Percentiles rank a stretch among this genome's conserved stretches.
phyloP scores from a whole-genome alignment of 2,329 filamentous ascomycete species.

The Berkeleyomyces basicola region DNA sequence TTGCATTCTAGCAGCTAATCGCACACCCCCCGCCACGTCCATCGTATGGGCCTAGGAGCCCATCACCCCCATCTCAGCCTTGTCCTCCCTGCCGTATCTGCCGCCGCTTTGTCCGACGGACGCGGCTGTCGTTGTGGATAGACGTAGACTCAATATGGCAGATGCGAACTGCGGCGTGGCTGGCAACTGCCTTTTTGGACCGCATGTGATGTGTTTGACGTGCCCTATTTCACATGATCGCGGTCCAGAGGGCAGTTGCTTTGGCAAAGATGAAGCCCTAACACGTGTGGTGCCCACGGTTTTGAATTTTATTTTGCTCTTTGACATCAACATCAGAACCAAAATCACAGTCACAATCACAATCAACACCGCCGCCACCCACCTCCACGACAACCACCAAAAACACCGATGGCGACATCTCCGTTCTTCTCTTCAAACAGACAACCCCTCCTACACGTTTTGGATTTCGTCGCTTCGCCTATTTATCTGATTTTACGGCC shows the following conservation, averaged over 20 bases:
- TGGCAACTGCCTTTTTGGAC: not conserved
- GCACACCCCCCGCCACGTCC: too few species aligned
- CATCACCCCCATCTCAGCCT: too few species aligned
- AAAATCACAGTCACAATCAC: not conserved
- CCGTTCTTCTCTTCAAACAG: not conserved
- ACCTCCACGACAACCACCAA: not conserved
- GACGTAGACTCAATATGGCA: not conserved
- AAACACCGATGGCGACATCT: not conserved
- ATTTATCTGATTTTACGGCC: conserved; percentile 1
- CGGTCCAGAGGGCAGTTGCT: not conserved
- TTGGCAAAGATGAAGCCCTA: not conserved
- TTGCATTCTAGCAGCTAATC: too few species aligned
- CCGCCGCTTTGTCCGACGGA: too few species aligned
- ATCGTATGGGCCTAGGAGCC: too few species aligned
- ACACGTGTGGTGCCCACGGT: not conserved
- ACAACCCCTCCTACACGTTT: not conserved
- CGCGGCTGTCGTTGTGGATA: not conserved
- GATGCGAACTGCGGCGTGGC: not conserved
- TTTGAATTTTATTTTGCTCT: not conserved
- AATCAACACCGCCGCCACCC: not conserved
- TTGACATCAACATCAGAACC: not conserved
- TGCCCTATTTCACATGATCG: not conserved
- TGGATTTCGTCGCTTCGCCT: not conserved
- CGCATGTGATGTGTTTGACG: not conserved
- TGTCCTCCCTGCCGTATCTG: too few species aligned